Conservation (phyloP, 495 filamentous ascomycete species). For the Ramalina intermedia region DNA sequence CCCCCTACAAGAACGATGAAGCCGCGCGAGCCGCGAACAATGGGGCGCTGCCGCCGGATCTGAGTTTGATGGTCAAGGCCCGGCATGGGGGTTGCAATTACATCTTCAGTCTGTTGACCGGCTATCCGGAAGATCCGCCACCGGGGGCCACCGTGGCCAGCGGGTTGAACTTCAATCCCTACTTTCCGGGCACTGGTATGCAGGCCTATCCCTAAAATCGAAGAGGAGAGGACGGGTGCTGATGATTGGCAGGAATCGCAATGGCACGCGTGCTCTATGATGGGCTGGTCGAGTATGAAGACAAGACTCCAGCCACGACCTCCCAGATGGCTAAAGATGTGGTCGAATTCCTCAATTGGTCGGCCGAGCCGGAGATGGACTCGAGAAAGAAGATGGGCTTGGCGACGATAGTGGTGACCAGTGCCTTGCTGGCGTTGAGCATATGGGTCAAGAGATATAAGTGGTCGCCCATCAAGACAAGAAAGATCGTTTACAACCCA, state of each 20-base stretch:
- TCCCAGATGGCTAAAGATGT: conserved; percentile 99
- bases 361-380: conserved; percentile 98
- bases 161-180: conserved; percentile 99
- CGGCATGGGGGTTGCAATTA: conserved; percentile 98
- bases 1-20: conserved; percentile 97
- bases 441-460: conserved; percentile 99
- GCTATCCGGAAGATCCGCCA: conserved; percentile 93
- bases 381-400: conserved; percentile 98
- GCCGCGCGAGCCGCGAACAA: conserved; percentile 96
- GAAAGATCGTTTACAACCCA: conserved; percentile 80
- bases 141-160: conserved; percentile 65
- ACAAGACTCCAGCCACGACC: conserved; percentile 81
- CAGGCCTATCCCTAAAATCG: not conserved
- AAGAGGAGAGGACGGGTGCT: not conserved
- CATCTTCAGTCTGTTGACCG: conserved; percentile 93
- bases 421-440: conserved; percentile 68
- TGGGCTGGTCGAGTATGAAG: conserved; percentile 96
- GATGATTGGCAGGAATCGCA: conserved; percentile 54
- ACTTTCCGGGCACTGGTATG: conserved; percentile 86
- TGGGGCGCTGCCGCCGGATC: conserved; percentile 92
- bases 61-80: conserved; percentile 94
- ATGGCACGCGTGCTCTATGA: conserved; percentile 99
- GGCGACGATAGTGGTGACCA: conserved; percentile 71
- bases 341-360: conserved; percentile 96
- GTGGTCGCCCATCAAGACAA: conserved; percentile 88